Percentiles rank a stretch among this genome's conserved stretches.
These are phyloP conservation scores for Trichosporon sp. DNA, from an alignment of 1,284 basidiomycete genomes.

Conservation along the genomic window DNA sequence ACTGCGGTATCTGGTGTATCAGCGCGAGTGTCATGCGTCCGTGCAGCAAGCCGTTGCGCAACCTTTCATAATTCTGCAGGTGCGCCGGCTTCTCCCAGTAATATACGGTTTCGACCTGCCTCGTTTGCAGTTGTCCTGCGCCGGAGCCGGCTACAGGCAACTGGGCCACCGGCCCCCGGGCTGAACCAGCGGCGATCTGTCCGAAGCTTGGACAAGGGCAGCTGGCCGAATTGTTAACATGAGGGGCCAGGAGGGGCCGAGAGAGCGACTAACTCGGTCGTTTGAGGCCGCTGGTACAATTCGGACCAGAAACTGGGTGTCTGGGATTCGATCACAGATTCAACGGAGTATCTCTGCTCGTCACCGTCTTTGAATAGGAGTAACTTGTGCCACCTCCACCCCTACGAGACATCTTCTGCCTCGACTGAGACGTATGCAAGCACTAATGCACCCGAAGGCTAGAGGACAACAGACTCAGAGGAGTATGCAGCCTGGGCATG, in stretches of 20 bases:
- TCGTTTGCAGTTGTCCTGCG: background rate
- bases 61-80: background rate
- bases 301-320: background rate
- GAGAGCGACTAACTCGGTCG: background rate
- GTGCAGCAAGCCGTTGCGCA: background rate
- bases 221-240: background rate
- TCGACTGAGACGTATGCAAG: background rate
- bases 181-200: background rate
- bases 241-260: background rate
- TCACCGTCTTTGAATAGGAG: background rate
- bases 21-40: background rate
- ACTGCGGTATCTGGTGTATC: too few species aligned
- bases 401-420: background rate
- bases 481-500: background rate
- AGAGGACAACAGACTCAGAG: background rate
- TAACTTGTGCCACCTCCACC: background rate
- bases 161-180: too few species aligned
- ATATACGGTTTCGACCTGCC: background rate
- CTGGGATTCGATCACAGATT: background rate
- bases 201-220: background rate
- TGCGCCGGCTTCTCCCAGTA: too few species aligned
- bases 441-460: background rate
- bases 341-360: constrained; percentile 7
- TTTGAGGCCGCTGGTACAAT: background rate
- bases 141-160: background rate